These are phyloP conservation scores for Ananas comosus DNA, from an alignment of 176 grass and related monocot genomes.

Conservation along the genomic window DNA sequence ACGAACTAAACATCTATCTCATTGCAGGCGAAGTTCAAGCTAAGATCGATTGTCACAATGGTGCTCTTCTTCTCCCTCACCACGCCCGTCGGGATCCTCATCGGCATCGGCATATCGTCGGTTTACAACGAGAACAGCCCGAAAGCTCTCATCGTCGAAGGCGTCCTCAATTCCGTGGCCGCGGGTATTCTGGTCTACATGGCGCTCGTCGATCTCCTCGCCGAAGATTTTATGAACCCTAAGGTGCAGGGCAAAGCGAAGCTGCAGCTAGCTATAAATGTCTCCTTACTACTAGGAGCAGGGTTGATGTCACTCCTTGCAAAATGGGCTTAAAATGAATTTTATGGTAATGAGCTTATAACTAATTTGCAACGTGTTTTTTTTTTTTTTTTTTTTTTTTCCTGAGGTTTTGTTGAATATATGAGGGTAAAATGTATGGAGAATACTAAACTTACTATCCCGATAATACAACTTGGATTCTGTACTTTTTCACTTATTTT, in stretches of 20 bases:
- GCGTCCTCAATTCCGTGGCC: constrained; percentile 22
- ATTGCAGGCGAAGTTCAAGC: constrained; percentile 39
- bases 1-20: not conserved
- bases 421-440: too few relatives aligned
- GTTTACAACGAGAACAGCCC: constrained; percentile 55
- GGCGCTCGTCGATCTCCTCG: constrained; percentile 50
- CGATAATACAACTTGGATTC: too few relatives aligned
- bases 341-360: too few relatives aligned
- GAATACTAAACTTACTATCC: too few relatives aligned
- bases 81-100: constrained; percentile 39
- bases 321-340: constrained; percentile 41
- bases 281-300: constrained; percentile 30
- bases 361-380: too few relatives aligned
- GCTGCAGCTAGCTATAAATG: constrained; percentile 39
- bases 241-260: constrained; percentile 38
- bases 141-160: constrained; percentile 46
- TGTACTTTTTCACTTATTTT: too few relatives aligned
- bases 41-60: constrained; percentile 27
- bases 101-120: constrained; percentile 61
- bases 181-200: constrained; percentile 73
- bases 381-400: too few relatives aligned
- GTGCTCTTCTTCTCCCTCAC: constrained; percentile 57
- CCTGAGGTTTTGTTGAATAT: too few relatives aligned
- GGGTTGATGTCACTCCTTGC: constrained; percentile 62
- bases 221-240: constrained; percentile 53